Conservation (phyloP, 2,329 filamentous ascomycete genomes). For the Lecanosticta acicola region DNA sequence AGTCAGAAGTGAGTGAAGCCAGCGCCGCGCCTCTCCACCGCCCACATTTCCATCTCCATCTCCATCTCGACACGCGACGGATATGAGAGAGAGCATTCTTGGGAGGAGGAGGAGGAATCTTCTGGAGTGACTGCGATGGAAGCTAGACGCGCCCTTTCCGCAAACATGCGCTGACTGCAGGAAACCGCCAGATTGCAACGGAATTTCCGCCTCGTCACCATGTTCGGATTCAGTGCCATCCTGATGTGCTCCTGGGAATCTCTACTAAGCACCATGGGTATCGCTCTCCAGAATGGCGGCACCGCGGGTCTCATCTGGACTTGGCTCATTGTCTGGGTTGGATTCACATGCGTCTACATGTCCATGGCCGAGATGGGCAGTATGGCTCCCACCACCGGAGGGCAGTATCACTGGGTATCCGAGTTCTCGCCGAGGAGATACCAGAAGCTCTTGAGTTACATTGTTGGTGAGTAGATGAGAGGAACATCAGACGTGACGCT, state of each 20-base stretch:
- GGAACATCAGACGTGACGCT: conserved; percentile 32
- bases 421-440: conserved; percentile 11
- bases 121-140: too few species aligned
- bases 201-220: conserved; percentile 23
- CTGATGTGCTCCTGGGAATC: conserved; percentile 26
- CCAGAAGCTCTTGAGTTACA: conserved; percentile 10
- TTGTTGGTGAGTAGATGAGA: conserved; percentile 16
- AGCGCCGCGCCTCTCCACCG: too few species aligned
- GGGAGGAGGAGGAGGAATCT: not conserved
- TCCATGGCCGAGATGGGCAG: conserved; percentile 28
- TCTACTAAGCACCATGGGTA: conserved; percentile 6
- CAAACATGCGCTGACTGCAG: conserved; percentile 4
- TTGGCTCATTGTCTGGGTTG: conserved; percentile 30
- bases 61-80: too few species aligned
- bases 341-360: conserved; percentile 29
- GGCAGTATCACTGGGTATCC: conserved; percentile 7
- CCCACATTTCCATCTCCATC: too few species aligned
- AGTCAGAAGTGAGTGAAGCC: conserved; percentile 2
- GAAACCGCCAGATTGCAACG: conserved; percentile 12
- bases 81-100: too few species aligned
- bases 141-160: too few species aligned
- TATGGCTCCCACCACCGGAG: conserved; percentile 34
- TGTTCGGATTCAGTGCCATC: conserved; percentile 21
- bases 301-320: conserved; percentile 30
- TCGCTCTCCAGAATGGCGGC: conserved; percentile 10